These are phyloP conservation scores for Xylaria intraflava DNA, from an alignment of 495 filamentous ascomycete genomes.

Conservation along the genomic window DNA sequence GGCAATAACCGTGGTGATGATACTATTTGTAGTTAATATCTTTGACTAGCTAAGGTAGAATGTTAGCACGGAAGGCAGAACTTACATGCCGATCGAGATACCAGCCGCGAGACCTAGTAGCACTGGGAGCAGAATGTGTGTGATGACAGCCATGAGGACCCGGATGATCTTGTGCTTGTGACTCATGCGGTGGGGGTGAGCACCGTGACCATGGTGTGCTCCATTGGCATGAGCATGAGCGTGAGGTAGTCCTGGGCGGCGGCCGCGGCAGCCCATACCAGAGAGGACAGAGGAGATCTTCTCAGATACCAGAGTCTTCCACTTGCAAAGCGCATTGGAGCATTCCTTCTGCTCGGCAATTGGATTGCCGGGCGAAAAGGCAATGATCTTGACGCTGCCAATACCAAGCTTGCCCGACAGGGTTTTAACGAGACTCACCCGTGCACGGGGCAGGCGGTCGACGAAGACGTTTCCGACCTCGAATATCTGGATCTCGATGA, in stretches of 20 bases:
- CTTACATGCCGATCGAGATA: constrained; percentile 46
- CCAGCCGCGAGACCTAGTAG: constrained; percentile 47
- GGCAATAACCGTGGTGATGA: constrained; percentile 48
- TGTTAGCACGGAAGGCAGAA: background rate
- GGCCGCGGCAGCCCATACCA: constrained; percentile 23
- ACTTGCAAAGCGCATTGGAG: constrained; percentile 40
- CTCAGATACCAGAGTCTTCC: constrained; percentile 34
- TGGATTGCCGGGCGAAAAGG: constrained; percentile 14
- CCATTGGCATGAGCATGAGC: constrained; percentile 8
- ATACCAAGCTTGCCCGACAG: constrained; percentile 38
- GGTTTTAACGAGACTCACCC: constrained; percentile 40
- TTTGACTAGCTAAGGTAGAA: background rate
- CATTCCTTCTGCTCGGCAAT: constrained; percentile 35
- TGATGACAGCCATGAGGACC: constrained; percentile 39
- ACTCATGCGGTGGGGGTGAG: constrained; percentile 10
- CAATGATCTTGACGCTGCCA: constrained; percentile 23
- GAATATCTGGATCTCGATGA: constrained; percentile 43
- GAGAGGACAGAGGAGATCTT: constrained; percentile 26
- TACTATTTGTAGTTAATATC: constrained; percentile 21
- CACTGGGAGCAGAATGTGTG: constrained; percentile 46
- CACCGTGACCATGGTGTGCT: constrained; percentile 3
- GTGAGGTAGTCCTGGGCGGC: background rate
- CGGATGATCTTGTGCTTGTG: constrained; percentile 33
- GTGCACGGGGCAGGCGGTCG: constrained; percentile 39
- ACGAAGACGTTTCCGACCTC: constrained; percentile 42